These are phyloP conservation scores for Calonectria leucothoes DNA, from an alignment of 2,329 filamentous ascomycete genomes.

Conservation along the genomic window DNA sequence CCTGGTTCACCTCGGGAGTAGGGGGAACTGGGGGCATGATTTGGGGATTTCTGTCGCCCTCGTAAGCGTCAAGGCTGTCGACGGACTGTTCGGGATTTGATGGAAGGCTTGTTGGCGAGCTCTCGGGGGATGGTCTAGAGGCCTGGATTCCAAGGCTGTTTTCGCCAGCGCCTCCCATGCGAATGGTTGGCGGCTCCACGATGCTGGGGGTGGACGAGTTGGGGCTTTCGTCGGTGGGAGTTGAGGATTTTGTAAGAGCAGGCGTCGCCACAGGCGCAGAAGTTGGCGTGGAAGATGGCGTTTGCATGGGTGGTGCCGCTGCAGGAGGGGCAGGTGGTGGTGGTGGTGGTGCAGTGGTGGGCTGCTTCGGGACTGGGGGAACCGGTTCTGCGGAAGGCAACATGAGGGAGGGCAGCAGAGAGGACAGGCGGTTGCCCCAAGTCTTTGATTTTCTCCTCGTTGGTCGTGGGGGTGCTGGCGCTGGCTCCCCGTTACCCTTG, in stretches of 20 bases:
- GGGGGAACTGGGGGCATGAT: constrained; percentile 45
- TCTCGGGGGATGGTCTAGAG: constrained; percentile 11
- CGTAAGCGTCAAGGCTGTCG: constrained; percentile 35
- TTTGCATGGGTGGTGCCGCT: constrained; percentile 17
- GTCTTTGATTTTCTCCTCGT: constrained; percentile 46
- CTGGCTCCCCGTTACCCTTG: constrained; percentile 29
- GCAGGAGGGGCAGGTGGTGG: constrained; percentile 34
- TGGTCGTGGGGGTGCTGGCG: constrained; percentile 32
- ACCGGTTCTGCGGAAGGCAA: constrained; percentile 45
- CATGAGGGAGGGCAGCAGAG: constrained; percentile 53
- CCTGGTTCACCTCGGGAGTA: constrained; percentile 41
- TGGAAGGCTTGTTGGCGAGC: constrained; percentile 30
- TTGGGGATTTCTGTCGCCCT: constrained; percentile 38
- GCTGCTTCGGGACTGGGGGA: constrained; percentile 35
- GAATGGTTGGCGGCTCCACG: constrained; percentile 32
- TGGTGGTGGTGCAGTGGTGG: constrained; percentile 38
- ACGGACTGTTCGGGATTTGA: constrained; percentile 24
- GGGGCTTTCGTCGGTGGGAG: constrained; percentile 40
- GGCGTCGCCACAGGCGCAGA: constrained; percentile 29
- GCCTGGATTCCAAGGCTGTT: constrained; percentile 30
- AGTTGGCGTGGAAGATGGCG: constrained; percentile 26
- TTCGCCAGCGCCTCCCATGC: constrained; percentile 33
- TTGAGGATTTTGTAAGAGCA: constrained; percentile 39
- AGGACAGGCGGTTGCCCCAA: constrained; percentile 51
- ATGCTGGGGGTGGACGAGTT: constrained; percentile 39